Conservation (phyloP, 108 stramenopile genomes). For the Pseudonitzschia multiseries region DNA sequence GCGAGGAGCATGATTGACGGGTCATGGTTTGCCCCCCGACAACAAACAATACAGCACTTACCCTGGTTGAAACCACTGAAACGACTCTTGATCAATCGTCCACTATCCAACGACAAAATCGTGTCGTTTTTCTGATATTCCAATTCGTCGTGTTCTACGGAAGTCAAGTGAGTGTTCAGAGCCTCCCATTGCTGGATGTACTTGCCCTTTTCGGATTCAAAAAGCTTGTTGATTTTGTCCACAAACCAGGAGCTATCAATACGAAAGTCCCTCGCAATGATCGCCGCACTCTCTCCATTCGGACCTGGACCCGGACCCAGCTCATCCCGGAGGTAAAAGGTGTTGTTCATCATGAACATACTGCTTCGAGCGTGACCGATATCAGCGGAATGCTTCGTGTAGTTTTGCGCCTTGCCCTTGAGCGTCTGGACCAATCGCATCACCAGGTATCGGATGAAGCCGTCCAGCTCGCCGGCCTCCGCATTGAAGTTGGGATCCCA, state of each 20-base stretch:
- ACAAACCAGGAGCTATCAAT: slow-evolving; percentile 80
- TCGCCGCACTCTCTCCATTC: background rate
- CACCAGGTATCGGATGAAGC: slow-evolving; percentile 75
- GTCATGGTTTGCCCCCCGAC: background rate
- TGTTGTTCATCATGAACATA: slow-evolving; percentile 90
- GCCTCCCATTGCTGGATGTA: slow-evolving; percentile 74
- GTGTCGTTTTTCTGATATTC: slow-evolving; percentile 71
- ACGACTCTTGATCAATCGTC: slow-evolving; percentile 77
- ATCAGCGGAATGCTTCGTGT: slow-evolving; percentile 55
- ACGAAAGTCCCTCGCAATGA: slow-evolving; percentile 43
- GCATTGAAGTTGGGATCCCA: slow-evolving; percentile 89
- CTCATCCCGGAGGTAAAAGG: slow-evolving; percentile 71
- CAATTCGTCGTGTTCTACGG: slow-evolving; percentile 67
- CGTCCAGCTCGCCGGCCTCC: slow-evolving; percentile 81
- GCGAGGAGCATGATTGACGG: background rate
- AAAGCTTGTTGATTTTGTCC: slow-evolving; percentile 67
- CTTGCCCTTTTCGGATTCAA: slow-evolving; percentile 75
- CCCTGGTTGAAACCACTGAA: slow-evolving; percentile 82
- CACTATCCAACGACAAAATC: slow-evolving; percentile 76
- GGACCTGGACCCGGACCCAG: slow-evolving; percentile 65
- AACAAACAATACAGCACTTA: background rate
- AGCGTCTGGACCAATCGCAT: slow-evolving; percentile 73
- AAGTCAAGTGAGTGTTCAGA: slow-evolving; percentile 67
- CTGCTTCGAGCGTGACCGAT: slow-evolving; percentile 51
- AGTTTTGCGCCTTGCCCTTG: slow-evolving; percentile 73